phyloP scores from a whole-genome alignment of 2,329 filamentous ascomycete species.

The Trichoderma afroharzianum region DNA sequence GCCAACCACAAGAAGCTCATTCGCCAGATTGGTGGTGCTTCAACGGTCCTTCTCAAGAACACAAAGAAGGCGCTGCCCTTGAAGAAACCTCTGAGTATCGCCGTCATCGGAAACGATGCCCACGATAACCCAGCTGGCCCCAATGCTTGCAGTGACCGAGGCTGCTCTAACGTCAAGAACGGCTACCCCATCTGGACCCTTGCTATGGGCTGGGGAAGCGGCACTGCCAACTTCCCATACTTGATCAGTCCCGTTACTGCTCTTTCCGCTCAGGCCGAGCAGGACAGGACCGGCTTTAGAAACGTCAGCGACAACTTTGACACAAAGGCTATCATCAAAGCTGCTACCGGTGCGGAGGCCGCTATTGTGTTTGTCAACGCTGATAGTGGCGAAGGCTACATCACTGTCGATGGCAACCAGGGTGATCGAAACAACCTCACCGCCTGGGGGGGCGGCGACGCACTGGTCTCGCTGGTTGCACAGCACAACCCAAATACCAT shows the following conservation, averaged over 20 bases:
- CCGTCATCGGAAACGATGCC: background rate
- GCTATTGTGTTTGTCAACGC: constrained; percentile 80
- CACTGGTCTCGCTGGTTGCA: constrained; percentile 56
- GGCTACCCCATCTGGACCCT: background rate
- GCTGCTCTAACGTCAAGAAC: background rate
- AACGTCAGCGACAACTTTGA: constrained; percentile 43
- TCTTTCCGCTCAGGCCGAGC: background rate
- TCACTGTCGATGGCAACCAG: constrained; percentile 57
- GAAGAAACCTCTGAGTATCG: background rate
- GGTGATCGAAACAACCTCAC: constrained; percentile 51
- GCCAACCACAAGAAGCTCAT: constrained; percentile 61
- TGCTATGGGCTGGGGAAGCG: background rate
- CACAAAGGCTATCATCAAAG: constrained; percentile 46
- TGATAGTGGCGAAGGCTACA: constrained; percentile 74
- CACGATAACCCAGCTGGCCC: background rate
- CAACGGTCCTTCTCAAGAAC: background rate
- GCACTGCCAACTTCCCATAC: constrained; percentile 1
- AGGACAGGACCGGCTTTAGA: background rate
- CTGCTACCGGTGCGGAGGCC: constrained; percentile 43
- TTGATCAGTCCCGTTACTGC: background rate
- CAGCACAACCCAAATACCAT: constrained; percentile 57
- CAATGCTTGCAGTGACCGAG: background rate
- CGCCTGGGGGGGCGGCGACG: constrained; percentile 44
- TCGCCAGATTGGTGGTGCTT: constrained; percentile 42
- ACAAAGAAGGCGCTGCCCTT: background rate